These are phyloP conservation scores for Penicillium sp. DNA, from an alignment of 2,329 filamentous ascomycete genomes.

Conservation along the genomic window DNA sequence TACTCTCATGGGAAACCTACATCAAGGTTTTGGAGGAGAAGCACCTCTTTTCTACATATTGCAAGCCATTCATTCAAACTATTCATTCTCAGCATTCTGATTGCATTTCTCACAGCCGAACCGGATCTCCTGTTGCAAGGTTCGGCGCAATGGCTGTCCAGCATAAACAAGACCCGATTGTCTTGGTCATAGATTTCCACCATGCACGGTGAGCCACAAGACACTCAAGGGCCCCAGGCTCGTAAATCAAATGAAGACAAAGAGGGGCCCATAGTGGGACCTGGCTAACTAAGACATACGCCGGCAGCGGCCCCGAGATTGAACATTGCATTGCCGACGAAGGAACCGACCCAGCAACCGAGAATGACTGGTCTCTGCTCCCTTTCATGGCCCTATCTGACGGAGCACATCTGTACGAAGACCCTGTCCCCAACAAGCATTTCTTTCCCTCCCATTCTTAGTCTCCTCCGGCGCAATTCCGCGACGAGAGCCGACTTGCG, in stretches of 20 bases:
- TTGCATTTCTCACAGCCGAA: not conserved
- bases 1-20: constrained; percentile 8
- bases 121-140: constrained; percentile 5
- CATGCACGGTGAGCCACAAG: constrained; percentile 51
- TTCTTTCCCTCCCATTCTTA: not conserved
- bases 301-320: constrained; percentile 72
- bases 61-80: not conserved
- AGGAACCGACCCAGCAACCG: constrained; percentile 64
- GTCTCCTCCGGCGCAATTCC: not conserved
- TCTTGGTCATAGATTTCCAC: constrained; percentile 75
- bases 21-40: constrained; percentile 9
- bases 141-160: constrained; percentile 23
- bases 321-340: constrained; percentile 82
- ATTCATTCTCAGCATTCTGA: constrained; percentile 1
- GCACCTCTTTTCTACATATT: constrained; percentile 1
- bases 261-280: not conserved
- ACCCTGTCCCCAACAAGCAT: not conserved
- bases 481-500: not conserved
- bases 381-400: constrained; percentile 97
- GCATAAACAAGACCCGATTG: constrained; percentile 55
- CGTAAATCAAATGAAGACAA: not conserved
- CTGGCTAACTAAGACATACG: constrained; percentile 1
- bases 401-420: constrained; percentile 75
- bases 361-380: constrained; percentile 82
- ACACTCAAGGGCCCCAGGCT: not conserved